Evolutionary conservation across 345 rosid species (phyloP).

Genomic region (Heritiera littoralis): DNA sequence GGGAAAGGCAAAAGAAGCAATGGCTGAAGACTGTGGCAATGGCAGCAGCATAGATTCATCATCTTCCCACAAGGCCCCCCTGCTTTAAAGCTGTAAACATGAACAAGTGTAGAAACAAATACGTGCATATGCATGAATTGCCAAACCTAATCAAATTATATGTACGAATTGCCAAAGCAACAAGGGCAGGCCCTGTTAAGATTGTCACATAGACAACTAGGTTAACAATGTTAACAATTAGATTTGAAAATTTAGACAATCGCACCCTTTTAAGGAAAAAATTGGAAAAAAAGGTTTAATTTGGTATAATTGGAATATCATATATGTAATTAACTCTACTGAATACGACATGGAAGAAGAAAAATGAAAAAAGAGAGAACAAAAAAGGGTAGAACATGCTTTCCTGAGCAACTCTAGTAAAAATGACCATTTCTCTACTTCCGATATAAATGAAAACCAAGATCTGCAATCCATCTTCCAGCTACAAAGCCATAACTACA

Average conservation of each 20-base stretch:
- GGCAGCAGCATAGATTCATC: slow-evolving; percentile 21
- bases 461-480: not conserved
- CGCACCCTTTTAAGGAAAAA: too few relatives aligned
- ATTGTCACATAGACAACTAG: too few relatives aligned
- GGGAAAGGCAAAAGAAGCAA: slow-evolving; percentile 80
- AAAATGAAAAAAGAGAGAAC: not conserved
- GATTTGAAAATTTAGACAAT: too few relatives aligned
- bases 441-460: slow-evolving; percentile 3
- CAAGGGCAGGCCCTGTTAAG: too few relatives aligned
- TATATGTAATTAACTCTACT: not conserved
- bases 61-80: slow-evolving; percentile 51
- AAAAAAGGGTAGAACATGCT: not conserved
- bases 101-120: slow-evolving; percentile 33
- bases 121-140: not conserved
- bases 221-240: too few relatives aligned
- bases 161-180: not conserved
- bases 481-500: not conserved
- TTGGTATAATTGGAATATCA: not conserved
- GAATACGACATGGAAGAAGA: not conserved
- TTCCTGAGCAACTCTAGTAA: not conserved
- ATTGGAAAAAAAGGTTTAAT: not conserved
- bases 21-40: slow-evolving; percentile 41
- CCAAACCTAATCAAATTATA: not conserved
- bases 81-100: slow-evolving; percentile 53
- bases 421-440: slow-evolving; percentile 1